A percentile compares a stretch with the other conserved stretches of the same genome.
phyloP scores from a whole-genome alignment of 2,329 filamentous ascomycete genomes.

The Penicillium brasilianum region DNA sequence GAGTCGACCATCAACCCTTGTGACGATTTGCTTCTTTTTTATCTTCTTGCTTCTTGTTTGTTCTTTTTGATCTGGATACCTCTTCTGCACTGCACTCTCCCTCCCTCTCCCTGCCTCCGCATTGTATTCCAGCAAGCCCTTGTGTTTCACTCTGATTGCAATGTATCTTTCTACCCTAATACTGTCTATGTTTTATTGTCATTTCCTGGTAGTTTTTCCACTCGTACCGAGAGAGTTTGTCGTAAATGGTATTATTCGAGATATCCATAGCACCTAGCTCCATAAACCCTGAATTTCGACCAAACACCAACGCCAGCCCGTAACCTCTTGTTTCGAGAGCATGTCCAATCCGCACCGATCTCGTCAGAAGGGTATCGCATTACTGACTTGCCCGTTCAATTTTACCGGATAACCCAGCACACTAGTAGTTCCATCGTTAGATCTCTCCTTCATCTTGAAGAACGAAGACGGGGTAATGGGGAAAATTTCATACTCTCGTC shows the following conservation, averaged over 20 bases:
- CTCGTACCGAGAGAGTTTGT: background rate
- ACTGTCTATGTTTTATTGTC: slow-evolving; percentile 24
- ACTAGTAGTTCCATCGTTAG: slow-evolving; percentile 41
- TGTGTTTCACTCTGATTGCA: background rate
- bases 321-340: background rate
- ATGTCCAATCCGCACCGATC: background rate
- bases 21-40: background rate
- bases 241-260: background rate
- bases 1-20: background rate
- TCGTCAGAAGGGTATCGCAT: slow-evolving; percentile 56
- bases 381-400: slow-evolving; percentile 55
- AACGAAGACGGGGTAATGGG: background rate
- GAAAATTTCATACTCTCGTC: slow-evolving; percentile 56
- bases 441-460: background rate
- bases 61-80: slow-evolving; percentile 33
- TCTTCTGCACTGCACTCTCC: slow-evolving; percentile 27
- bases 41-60: slow-evolving; percentile 9
- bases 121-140: slow-evolving; percentile 32
- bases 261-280: background rate
- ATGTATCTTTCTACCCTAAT: slow-evolving; percentile 22
- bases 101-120: slow-evolving; percentile 13
- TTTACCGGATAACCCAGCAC: slow-evolving; percentile 59
- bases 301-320: background rate
- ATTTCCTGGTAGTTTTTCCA: background rate
- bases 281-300: background rate